Evolutionary conservation across 352 stramenopile species (phyloP).

Genomic region (Pythium pyrilobum): DNA sequence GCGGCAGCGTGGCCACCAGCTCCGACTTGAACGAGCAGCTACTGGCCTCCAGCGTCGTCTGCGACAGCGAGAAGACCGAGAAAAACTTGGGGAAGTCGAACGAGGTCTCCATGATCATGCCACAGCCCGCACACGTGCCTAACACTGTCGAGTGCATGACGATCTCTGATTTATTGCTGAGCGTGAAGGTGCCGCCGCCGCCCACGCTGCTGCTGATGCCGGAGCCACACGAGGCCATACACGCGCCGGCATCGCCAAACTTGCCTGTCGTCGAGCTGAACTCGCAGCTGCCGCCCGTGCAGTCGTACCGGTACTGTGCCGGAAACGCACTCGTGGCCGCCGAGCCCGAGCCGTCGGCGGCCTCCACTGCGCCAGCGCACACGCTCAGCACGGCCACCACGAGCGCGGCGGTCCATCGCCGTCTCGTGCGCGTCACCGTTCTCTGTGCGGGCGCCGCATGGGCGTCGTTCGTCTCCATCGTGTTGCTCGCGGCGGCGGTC

Average conservation of each 20-base stretch:
- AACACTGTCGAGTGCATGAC: conserved; percentile 45
- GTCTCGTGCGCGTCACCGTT: no score
- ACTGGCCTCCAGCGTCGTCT: conserved; percentile 24
- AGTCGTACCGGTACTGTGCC: conserved; percentile 32
- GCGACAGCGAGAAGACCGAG: conserved; percentile 49
- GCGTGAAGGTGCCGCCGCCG: conserved; percentile 17
- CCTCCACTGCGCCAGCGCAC: no score
- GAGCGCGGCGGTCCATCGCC: not conserved
- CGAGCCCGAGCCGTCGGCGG: no score
- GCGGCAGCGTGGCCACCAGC: conserved; percentile 46
- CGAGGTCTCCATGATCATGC: conserved; percentile 38
- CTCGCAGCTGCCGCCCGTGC: conserved; percentile 40
- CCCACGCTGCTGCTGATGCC: conserved; percentile 38
- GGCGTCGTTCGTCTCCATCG: no score
- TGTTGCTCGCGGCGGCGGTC: no score
- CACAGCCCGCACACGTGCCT: conserved; percentile 69
- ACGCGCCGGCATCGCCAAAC: conserved; percentile 42
- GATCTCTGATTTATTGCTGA: conserved; percentile 47
- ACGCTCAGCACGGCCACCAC: not conserved
- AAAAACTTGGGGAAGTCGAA: conserved; percentile 79
- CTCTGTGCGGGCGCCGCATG: no score
- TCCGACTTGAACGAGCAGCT: conserved; percentile 46
- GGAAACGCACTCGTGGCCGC: not conserved
- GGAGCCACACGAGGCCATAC: conserved; percentile 42
- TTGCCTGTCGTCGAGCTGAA: conserved; percentile 15